Evolutionary conservation across 192 early-diverging fungal genomes (phyloP), one percentile per base, ranked within the genome.

Genomic region (Coemansia interrupta): DNA sequence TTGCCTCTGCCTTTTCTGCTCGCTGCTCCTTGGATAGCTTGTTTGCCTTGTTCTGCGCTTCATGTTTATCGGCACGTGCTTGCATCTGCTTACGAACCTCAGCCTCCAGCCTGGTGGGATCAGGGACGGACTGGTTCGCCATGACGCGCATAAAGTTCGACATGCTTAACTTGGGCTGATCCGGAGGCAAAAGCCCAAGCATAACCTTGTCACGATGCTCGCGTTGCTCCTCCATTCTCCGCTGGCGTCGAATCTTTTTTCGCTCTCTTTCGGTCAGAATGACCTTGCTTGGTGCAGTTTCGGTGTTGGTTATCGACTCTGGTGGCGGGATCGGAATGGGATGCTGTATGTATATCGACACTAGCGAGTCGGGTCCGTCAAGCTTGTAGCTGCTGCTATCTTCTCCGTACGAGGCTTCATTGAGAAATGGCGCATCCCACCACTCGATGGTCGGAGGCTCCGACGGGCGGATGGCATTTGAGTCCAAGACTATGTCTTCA

Each of bases 121-220:
- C 94, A 46, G 90, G 88, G 9, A 98, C 89, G 0, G 95, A 92
- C 54, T 99, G 93, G 48, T 87, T 87, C n/a, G 92, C 95, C 61
- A 99, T 73, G 6, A 98, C 90, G 8, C 87, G 75, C 94, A 96
- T 98, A 73, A 99, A 82, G 70, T 97, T 99, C 51, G 87, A 84
- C 55, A 97, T 84, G 50, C 88, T 90, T 28, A 99, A 86, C 63
- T 93, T 94, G 23, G 94, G 91, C 58, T 89, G 87, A 56, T 96
- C 95, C 0, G 95, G 90, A 28, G 92, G 91, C 54, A 95, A 61
- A 22, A 99, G 76, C 2, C 97, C 97, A 4, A 99, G 79, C 50
- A 92, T 85, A 45, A 96, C 91, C 58, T 95, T 96, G 43, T 98
- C 95, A 45, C 89, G 94, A 44, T 92, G 93, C 64, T 99, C 97